A percentile compares a stretch with the other conserved stretches of the same genome.
These are phyloP conservation scores for Mangifera indica DNA, from an alignment of 345 rosid genomes.

Conservation along the genomic window DNA sequence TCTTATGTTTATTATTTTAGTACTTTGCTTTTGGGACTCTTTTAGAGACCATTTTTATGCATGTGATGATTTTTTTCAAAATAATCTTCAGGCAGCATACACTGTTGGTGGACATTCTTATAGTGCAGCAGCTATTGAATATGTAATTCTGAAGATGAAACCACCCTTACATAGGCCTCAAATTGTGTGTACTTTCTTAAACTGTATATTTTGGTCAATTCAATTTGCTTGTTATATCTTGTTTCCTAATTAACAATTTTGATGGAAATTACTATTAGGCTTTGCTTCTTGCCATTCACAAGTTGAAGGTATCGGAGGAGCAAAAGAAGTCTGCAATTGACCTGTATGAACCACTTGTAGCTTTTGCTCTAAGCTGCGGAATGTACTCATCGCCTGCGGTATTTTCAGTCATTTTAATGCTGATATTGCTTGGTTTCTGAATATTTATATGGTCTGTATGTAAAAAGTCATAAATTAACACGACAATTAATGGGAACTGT, in stretches of 20 bases:
- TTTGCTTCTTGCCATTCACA: constrained; percentile 81
- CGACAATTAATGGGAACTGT: constrained; percentile 22
- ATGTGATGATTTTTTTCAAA: no score
- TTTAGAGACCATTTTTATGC: constrained; percentile 7
- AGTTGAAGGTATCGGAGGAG: constrained; percentile 73
- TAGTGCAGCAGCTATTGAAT: constrained; percentile 77
- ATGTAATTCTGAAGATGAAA: constrained; percentile 73
- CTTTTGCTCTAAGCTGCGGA: constrained; percentile 86
- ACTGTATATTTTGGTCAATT: constrained; percentile 7
- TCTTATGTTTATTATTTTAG: constrained; percentile 4
- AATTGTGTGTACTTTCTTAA: constrained; percentile 43
- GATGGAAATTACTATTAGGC: constrained; percentile 44
- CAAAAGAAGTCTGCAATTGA: constrained; percentile 60
- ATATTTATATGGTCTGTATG: neutral
- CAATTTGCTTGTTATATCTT: neutral
- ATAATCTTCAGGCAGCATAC: constrained; percentile 71
- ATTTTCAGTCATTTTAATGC: constrained; percentile 20
- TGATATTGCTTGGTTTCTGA: neutral
- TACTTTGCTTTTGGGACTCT: neutral
- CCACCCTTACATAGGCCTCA: constrained; percentile 87
- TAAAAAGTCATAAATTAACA: neutral
- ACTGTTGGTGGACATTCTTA: constrained; percentile 91
- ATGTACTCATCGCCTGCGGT: constrained; percentile 93
- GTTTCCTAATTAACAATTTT: constrained; percentile 11
- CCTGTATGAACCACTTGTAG: constrained; percentile 59